Percentiles rank a stretch among this genome's conserved stretches.
phyloP scores from a whole-genome alignment of 495 filamentous ascomycete species.

The Penicillium antarcticum region DNA sequence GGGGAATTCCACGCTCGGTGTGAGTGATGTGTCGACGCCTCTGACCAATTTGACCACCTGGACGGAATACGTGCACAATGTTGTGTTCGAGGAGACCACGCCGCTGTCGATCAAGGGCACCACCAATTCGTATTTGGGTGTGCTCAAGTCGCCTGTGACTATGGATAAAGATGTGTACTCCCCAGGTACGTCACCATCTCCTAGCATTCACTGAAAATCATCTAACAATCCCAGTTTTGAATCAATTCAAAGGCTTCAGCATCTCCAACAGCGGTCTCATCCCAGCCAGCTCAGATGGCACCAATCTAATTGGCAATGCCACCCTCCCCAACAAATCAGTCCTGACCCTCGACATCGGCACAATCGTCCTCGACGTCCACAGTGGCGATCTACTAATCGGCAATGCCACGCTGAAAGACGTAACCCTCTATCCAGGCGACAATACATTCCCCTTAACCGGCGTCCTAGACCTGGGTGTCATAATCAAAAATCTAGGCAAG shows the following conservation, averaged over 20 bases:
- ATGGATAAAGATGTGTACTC: conserved; percentile 36
- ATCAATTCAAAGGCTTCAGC: conserved; percentile 28
- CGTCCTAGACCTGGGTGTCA: conserved; percentile 27
- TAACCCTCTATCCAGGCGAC: conserved; percentile 57
- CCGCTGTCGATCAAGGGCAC: conserved; percentile 26
- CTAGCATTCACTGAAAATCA: not conserved
- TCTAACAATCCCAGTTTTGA: conserved; percentile 21
- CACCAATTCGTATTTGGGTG: conserved; percentile 35
- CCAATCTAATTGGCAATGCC: conserved; percentile 35
- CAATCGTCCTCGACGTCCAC: conserved; percentile 31
- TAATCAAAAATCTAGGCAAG: conserved; percentile 26
- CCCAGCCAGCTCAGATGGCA: conserved; percentile 21
- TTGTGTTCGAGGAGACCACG: conserved; percentile 29
- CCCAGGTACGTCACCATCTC: conserved; percentile 22
- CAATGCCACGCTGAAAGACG: conserved; percentile 51
- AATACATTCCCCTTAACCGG: conserved; percentile 51
- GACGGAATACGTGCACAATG: conserved; percentile 32
- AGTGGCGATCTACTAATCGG: conserved; percentile 44
- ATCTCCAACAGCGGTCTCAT: conserved; percentile 21
- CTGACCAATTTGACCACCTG: conserved; percentile 26
- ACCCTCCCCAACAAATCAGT: conserved; percentile 38
- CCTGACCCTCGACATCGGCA: conserved; percentile 37
- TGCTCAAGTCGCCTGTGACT: conserved; percentile 30
- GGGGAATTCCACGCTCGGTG: conserved; percentile 35
- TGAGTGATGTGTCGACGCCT: conserved; percentile 19